Evolutionary conservation across 441 rosid genomes (phyloP), one percentile per base, ranked within the genome.

Genomic region (Aleurites moluccanus): DNA sequence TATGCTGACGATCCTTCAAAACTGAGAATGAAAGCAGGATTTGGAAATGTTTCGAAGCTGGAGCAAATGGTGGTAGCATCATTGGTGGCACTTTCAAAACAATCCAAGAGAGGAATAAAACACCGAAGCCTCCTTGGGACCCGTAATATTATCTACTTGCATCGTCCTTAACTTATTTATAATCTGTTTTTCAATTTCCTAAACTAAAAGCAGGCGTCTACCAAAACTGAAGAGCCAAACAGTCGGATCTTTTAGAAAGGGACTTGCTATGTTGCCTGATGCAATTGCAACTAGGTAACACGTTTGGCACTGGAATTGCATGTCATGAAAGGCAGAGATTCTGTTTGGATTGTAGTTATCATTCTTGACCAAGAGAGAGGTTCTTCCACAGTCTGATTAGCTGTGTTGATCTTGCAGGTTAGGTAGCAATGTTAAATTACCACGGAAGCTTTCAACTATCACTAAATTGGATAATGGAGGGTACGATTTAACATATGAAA

Each of bases 1-100:
- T 93, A 93, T 89, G 96, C 99, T 2, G 98, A 97, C 57, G 92
- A 93, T 85, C 99, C 97, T 78, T 86, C 94, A 62, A 92, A 89
- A 72, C 73, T 92, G 73, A 96, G 96, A 73, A 96, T 93, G 97
- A 93, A 90, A 79, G 97, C 98, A 59, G 97, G 98, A 10, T 93
- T 93, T 85, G 99, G 98, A 80, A 91, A 87, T 80, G 98, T 93
- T 67, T 96, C 97, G 97, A 96, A 86, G 77, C 88, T 93, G 67
- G 97, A 93, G 86, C 91, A 93, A 85, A 49, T 73, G 97, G 97
- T 67, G 96, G 97, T 57, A 90, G 93, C 74, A 92, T 93, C 76
- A 87, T 91, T 76, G 94, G 97, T 40, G 98, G 97, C n/a, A 84
- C 97, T 79, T 78, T 91, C 78, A 93, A 91, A 80, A 83, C 92